Conservation (phyloP, 83 land plant species). For the Larix sibirica region DNA sequence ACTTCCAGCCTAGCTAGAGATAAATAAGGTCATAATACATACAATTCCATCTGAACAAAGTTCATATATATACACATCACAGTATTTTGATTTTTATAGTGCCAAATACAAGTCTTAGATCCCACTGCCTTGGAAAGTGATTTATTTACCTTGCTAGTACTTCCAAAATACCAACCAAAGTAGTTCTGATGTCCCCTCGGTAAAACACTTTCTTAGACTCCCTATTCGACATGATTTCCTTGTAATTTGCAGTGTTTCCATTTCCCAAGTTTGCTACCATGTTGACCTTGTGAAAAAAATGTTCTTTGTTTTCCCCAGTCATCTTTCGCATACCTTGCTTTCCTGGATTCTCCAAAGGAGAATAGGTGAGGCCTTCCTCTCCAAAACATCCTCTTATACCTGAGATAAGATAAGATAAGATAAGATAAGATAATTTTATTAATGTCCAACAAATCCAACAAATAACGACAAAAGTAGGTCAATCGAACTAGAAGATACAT, state of each 20-base stretch:
- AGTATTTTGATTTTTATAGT: not conserved
- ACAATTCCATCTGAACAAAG: not conserved
- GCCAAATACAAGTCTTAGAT: not conserved
- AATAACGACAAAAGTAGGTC: too few relatives aligned
- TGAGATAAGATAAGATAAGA: too few relatives aligned
- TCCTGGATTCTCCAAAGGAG: constrained; percentile 1
- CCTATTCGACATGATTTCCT: not conserved
- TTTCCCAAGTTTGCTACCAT: not conserved
- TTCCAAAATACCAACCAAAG: not conserved
- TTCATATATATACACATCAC: not conserved
- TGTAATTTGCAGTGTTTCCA: not conserved
- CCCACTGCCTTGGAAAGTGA: not conserved
- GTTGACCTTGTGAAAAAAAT: not conserved
- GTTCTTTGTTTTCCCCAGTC: constrained; percentile 11
- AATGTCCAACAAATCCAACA: too few relatives aligned
- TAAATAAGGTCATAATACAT: not conserved
- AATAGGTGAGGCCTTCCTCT: not conserved
- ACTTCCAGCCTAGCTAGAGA: not conserved
- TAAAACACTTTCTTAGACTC: not conserved
- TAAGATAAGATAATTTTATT: too few relatives aligned
- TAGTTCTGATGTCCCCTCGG: not conserved
- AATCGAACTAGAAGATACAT: too few relatives aligned
- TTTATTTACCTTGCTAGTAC: not conserved
- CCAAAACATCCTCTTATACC: constrained; percentile 10
- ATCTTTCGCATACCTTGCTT: not conserved